Evolutionary conservation across 2,329 filamentous ascomycete genomes (phyloP), one percentile per base, ranked within the genome.

Genomic region (Xylaria sp.): DNA sequence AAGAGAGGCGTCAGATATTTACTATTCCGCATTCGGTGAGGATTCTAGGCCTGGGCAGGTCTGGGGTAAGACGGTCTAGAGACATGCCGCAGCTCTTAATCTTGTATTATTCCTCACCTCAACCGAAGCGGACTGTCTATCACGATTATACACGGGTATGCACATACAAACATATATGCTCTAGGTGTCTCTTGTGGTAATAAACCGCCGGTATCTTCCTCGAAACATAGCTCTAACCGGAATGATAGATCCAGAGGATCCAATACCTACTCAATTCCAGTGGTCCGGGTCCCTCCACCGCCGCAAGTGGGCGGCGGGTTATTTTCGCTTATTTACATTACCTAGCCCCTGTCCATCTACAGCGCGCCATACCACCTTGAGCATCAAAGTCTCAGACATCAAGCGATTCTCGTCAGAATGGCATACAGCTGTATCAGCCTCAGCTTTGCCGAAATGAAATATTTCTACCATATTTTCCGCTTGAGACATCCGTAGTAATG

Each of bases 11-110:
- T n/a, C n/a, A n/a, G n/a, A n/a, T n/a, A 33, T 33, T 33, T 33
- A 46, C 42, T 14, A 37, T 33, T 35, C 40, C 52, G 11, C 15
- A 21, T 43, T 35, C 25, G 17, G 43, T 25, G 17, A 33, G n/a
- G 12, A 12, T 38, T 15, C 17, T 11, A 38, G 46, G 4, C 37
- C 9, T 51, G 40, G n/a, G n/a, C n/a, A n/a, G n/a, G n/a, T n/a
- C 28, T 31, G 28, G 5, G 42, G 54, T 62, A 62, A 62, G 60
- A 58, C 60, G 60, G 60, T 47, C 19, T 7, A 62, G 59, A 62
- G 54, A 62, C 42, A 58, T 45, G 43, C 60, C 60, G 60, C 43
- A 35, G n/a, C 42, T 35, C 40, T 17, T 25, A 43, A 15, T 28
- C 37, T 25, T 31, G 9, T 4, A 31, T 31, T 5, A 31, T 31